phyloP scores from a whole-genome alignment of 768 basidiomycete genomes.

The Leccinellum luteum region DNA sequence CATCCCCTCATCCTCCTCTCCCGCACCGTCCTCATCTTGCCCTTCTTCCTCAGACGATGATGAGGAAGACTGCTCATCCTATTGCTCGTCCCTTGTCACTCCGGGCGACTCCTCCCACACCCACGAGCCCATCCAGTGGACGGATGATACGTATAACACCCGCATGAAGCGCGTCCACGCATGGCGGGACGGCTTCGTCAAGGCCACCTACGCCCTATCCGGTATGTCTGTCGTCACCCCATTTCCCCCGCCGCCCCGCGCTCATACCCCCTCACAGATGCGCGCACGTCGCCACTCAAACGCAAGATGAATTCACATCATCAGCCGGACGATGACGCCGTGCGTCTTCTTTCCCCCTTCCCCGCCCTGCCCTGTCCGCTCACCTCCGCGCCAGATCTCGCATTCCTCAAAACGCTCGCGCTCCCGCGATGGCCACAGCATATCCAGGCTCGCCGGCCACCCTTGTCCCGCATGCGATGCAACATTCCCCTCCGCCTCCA shows the following conservation, averaged over 20 bases:
- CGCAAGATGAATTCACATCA: slow-evolving; percentile 36
- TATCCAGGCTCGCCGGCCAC: slow-evolving; percentile 45
- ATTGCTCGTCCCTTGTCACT: slow-evolving; percentile 65
- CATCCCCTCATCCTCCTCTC: slow-evolving; percentile 36
- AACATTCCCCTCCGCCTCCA: slow-evolving; percentile 56
- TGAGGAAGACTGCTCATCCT: slow-evolving; percentile 58
- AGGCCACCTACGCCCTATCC: slow-evolving; percentile 39
- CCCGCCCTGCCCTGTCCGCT: slow-evolving; percentile 13
- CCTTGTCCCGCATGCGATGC: slow-evolving; percentile 77
- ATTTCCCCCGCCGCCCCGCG: background rate
- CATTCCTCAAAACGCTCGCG: slow-evolving; percentile 60
- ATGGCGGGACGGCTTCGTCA: slow-evolving; percentile 63
- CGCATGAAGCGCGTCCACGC: slow-evolving; percentile 67
- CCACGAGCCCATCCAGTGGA: slow-evolving; percentile 24
- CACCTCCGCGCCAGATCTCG: slow-evolving; percentile 38
- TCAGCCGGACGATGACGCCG: slow-evolving; percentile 40
- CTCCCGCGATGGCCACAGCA: slow-evolving; percentile 37
- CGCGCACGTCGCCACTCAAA: slow-evolving; percentile 44
- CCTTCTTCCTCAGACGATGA: slow-evolving; percentile 17
- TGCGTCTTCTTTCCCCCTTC: slow-evolving; percentile 25
- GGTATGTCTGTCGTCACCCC: slow-evolving; percentile 33
- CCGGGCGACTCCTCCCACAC: slow-evolving; percentile 35
- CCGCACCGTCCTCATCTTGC: slow-evolving; percentile 35
- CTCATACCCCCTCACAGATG: background rate
- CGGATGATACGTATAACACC: slow-evolving; percentile 50